phyloP scores from a whole-genome alignment of 257 asterid genomes.

The Nyctanthes arbortristis region DNA sequence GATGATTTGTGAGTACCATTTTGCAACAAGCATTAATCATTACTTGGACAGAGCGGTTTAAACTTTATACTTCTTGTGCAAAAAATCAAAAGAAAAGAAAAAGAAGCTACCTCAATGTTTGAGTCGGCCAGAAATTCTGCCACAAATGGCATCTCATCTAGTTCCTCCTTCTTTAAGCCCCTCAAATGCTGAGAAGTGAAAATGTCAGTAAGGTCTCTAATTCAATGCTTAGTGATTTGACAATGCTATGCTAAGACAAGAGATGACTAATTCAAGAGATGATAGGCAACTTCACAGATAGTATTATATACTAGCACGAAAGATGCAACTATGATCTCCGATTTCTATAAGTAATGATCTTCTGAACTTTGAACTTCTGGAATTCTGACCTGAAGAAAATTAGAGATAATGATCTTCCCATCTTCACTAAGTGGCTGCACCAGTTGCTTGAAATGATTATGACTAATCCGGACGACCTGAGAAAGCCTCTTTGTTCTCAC shows the following conservation, averaged over 20 bases:
- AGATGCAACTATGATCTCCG: too few species aligned
- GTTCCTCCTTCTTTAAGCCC: conserved; percentile 57
- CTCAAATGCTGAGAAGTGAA: conserved; percentile 61
- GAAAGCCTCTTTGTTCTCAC: conserved; percentile 90
- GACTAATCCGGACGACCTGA: conserved; percentile 87
- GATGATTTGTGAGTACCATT: not conserved
- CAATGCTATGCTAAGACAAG: not conserved
- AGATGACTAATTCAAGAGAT: not conserved
- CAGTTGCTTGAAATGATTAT: conserved; percentile 89
- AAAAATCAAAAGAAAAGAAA: not conserved
- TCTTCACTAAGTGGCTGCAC: conserved; percentile 65
- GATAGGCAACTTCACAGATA: not conserved
- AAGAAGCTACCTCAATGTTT: conserved; percentile 56
- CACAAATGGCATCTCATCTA: conserved; percentile 70
- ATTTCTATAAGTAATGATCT: conserved; percentile 13
- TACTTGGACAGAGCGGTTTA: conserved; percentile 3
- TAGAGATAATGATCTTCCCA: conserved; percentile 62
- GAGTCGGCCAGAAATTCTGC: conserved; percentile 62
- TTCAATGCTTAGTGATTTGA: conserved; percentile 12
- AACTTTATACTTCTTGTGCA: conserved; percentile 17
- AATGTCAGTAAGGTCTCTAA: conserved; percentile 22
- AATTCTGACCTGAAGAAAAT: conserved; percentile 73
- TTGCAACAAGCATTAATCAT: not conserved
- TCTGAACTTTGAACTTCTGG: conserved; percentile 4
- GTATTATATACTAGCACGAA: conserved; percentile 5